Base-by-base conservation (phyloP, 108 stramenopile species). In the Discostella stelligeroides region DNA sequence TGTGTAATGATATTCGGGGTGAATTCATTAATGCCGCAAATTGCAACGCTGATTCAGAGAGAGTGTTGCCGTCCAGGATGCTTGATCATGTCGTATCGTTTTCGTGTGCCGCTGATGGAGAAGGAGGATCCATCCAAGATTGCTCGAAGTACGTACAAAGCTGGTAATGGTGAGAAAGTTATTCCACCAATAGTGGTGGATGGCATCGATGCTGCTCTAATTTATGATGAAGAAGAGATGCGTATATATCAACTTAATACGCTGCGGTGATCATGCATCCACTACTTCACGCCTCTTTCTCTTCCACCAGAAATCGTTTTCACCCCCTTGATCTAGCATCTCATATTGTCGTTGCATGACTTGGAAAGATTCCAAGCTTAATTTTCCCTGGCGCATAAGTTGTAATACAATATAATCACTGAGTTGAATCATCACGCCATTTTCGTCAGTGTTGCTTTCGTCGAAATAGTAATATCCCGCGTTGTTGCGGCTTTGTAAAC, bases 1-100 rank as follows among this genome's bases (percentile, higher is more conserved):
- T 82, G 85, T 12, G 85, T 89, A 4, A 88, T 92, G 87, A 86
- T 92, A 27, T 92, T 92, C 82, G 91, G 87, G 5, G 88, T 92
- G 39, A 80, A 60, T 3, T 82, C 87, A 11, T 53, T 89, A 4
- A 92, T 89, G 91, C 73, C 71, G 24, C 61, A 56, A 10, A 65
- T 92, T 40, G 84, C 88, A 30, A 34, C 72, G 23, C 82, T 86
- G 80, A 70, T 92, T 38, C 74, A 76, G 30, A 50, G 56, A 39
- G 82, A 89, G 46, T 88, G 88, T 56, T 55, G 47, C 3, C 34
- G 34, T 34, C 58, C 63, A 6, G 88, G 85, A 15, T 86, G 84
- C 21, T 82, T 67, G 59, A 59, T 92, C 46, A 62, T 92, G 78
- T 72, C 88, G n/a, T 92, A 92, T 82, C 83, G 91, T 23, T 92